These are phyloP conservation scores for Cyberlindnera japonica DNA, from an alignment of 805 yeast species.

Conservation along the genomic window DNA sequence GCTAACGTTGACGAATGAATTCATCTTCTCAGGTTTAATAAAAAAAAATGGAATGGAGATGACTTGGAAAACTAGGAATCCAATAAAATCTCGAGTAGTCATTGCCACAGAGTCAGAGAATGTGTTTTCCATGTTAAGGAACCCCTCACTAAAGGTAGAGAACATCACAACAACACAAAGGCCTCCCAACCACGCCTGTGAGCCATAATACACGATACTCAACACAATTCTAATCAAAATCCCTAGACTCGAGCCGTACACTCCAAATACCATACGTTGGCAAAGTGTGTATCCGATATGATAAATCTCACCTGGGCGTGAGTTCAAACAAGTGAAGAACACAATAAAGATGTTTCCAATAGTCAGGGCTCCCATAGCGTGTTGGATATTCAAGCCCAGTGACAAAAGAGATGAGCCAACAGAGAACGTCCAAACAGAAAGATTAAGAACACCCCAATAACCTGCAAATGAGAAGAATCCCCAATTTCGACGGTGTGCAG, in stretches of 20 bases:
- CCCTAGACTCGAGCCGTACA: constrained; percentile 38
- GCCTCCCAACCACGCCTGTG: constrained; percentile 43
- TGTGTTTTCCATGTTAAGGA: constrained; percentile 35
- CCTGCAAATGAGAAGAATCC: constrained; percentile 32
- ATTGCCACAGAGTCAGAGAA: constrained; percentile 36
- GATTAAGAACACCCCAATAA: constrained; percentile 35
- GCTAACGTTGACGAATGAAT: constrained; percentile 33
- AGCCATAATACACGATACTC: constrained; percentile 40
- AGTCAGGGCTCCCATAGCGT: constrained; percentile 39
- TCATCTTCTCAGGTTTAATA: constrained; percentile 43
- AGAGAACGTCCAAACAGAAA: constrained; percentile 36
- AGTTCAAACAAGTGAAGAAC: constrained; percentile 33
- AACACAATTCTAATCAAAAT: constrained; percentile 37
- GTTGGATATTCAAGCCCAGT: constrained; percentile 36
- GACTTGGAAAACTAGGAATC: constrained; percentile 42
- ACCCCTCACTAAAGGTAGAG: constrained; percentile 34
- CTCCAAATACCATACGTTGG: constrained; percentile 38
- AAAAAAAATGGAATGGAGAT: constrained; percentile 38
- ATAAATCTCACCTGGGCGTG: constrained; percentile 38
- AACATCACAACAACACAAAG: constrained; percentile 36
- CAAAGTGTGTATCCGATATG: constrained; percentile 38
- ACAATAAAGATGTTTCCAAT: constrained; percentile 37
- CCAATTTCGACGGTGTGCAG: constrained; percentile 36
- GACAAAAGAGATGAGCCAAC: constrained; percentile 37
- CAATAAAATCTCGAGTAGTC: constrained; percentile 40